Evolutionary conservation across 305 asterid genomes (phyloP).

Genomic region (Andrographis paniculata): DNA sequence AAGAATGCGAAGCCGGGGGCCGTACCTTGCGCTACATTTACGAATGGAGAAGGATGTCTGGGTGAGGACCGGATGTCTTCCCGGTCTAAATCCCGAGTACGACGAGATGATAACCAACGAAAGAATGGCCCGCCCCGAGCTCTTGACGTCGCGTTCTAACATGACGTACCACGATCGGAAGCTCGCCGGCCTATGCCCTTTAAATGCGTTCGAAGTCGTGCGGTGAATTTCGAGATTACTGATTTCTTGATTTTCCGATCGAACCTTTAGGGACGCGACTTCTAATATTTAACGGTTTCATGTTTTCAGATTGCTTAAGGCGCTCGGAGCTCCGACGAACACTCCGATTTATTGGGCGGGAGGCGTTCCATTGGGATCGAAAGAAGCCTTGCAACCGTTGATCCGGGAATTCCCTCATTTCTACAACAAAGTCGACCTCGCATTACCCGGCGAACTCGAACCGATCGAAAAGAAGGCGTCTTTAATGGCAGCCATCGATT

Average conservation of each 20-base stretch:
- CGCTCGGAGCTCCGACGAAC: slow-evolving; percentile 66
- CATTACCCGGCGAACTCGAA: slow-evolving; percentile 68
- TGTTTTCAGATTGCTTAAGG: slow-evolving; percentile 59
- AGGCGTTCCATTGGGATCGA: slow-evolving; percentile 78
- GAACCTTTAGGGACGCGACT: too few relatives aligned
- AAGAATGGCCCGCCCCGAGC: slow-evolving; percentile 51
- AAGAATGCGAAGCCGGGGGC: slow-evolving; percentile 84
- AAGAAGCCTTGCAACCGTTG: slow-evolving; percentile 60
- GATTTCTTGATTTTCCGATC: too few relatives aligned
- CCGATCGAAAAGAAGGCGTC: slow-evolving; percentile 65
- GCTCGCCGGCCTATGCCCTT: slow-evolving; percentile 82
- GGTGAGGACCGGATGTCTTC: slow-evolving; percentile 91
- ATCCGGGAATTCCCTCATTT: slow-evolving; percentile 53
- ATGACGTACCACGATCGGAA: slow-evolving; percentile 67
- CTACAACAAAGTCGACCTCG: slow-evolving; percentile 76
- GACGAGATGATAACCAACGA: slow-evolving; percentile 64
- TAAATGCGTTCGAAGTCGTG: slow-evolving; percentile 74
- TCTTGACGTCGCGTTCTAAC: slow-evolving; percentile 70
- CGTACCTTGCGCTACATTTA: slow-evolving; percentile 80
- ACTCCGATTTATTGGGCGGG: slow-evolving; percentile 86
- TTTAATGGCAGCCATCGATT: slow-evolving; percentile 76
- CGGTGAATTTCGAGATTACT: slow-evolving; percentile 8
- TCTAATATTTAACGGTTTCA: too few relatives aligned
- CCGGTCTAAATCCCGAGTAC: slow-evolving; percentile 52
- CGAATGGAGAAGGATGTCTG: slow-evolving; percentile 94